Conservation (phyloP, 495 filamentous ascomycete species). For the Amphirosellinia nigrospora region DNA sequence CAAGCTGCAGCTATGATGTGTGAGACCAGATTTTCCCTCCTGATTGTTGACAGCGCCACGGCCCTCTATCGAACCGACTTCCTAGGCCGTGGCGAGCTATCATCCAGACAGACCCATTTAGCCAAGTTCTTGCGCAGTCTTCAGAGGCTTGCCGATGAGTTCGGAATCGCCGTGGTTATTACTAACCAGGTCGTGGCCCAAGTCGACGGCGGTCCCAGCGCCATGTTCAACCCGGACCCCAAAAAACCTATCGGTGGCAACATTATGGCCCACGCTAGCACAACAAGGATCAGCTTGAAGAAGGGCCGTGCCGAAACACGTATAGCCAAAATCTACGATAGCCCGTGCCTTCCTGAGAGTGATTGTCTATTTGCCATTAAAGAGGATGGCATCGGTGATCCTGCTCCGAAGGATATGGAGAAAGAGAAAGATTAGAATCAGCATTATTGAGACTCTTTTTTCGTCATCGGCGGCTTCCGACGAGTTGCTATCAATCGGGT, state of each 20-base stretch:
- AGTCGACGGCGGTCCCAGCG: constrained; percentile 90
- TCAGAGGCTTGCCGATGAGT: constrained; percentile 94
- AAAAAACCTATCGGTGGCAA: constrained; percentile 99
- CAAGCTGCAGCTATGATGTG: constrained; percentile 99
- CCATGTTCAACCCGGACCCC: constrained; percentile 99
- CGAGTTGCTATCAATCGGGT: neutral
- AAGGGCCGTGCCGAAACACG: constrained; percentile 95
- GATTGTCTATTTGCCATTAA: constrained; percentile 97
- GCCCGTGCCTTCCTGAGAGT: constrained; percentile 93
- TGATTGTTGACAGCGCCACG: constrained; percentile 94
- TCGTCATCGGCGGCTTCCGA: neutral
- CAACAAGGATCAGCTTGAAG: constrained; percentile 86
- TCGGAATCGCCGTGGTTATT: constrained; percentile 97
- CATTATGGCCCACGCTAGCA: constrained; percentile 97
- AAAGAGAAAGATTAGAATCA: constrained; percentile 69
- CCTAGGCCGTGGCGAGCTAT: constrained; percentile 90
- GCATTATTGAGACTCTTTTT: neutral
- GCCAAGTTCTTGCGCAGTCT: constrained; percentile 97
- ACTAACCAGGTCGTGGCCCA: constrained; percentile 99
- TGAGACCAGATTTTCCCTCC: constrained; percentile 93
- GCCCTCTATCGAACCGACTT: constrained; percentile 96
- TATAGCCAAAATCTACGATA: constrained; percentile 99
- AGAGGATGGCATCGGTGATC: constrained; percentile 95
- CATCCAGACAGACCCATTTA: constrained; percentile 85
- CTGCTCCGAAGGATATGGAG: constrained; percentile 92